Evolutionary conservation across 1,284 basidiomycete species (phyloP).

Genomic region (Sporisorium sorghi): DNA sequence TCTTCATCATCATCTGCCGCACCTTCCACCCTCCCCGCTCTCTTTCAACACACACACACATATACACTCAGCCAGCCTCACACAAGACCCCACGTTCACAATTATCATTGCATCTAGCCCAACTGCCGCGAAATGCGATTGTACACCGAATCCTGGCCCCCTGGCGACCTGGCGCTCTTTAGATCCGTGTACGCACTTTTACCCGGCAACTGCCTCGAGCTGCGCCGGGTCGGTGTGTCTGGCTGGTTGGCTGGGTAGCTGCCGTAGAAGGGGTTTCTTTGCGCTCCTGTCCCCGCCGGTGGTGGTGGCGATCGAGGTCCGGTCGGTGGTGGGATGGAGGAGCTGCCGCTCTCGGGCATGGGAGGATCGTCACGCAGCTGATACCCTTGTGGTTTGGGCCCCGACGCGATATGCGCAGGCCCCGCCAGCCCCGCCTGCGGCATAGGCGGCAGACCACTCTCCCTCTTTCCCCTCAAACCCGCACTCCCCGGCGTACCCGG

Average conservation of each 20-base stretch:
- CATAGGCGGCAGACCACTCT: slow-evolving; percentile 28
- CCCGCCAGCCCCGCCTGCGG: slow-evolving; percentile 10
- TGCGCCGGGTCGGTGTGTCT: slow-evolving; percentile 34
- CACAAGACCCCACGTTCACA: neutral
- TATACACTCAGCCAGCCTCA: neutral
- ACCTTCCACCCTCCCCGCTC: neutral
- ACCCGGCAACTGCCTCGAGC: slow-evolving; percentile 25
- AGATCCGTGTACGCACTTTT: slow-evolving; percentile 14
- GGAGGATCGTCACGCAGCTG: slow-evolving; percentile 36
- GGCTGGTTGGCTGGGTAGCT: neutral
- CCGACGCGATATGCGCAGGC: neutral
- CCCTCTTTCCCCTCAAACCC: slow-evolving; percentile 14
- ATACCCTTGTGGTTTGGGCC: slow-evolving; percentile 20
- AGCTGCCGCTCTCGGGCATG: neutral
- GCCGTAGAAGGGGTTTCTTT: slow-evolving; percentile 13
- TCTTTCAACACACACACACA: neutral
- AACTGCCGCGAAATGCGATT: slow-evolving; percentile 34
- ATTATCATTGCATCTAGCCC: neutral
- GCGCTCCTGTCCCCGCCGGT: neutral
- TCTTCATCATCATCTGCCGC: neutral
- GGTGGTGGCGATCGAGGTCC: slow-evolving; percentile 9
- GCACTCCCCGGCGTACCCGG: slow-evolving; percentile 15
- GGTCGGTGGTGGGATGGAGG: neutral
- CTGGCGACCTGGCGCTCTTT: slow-evolving; percentile 13
- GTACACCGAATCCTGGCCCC: slow-evolving; percentile 22